Evolutionary conservation across 176 grass and related monocot species (phyloP), one percentile per base, ranked within the genome.

Genomic region (Oryza brachyantha): DNA sequence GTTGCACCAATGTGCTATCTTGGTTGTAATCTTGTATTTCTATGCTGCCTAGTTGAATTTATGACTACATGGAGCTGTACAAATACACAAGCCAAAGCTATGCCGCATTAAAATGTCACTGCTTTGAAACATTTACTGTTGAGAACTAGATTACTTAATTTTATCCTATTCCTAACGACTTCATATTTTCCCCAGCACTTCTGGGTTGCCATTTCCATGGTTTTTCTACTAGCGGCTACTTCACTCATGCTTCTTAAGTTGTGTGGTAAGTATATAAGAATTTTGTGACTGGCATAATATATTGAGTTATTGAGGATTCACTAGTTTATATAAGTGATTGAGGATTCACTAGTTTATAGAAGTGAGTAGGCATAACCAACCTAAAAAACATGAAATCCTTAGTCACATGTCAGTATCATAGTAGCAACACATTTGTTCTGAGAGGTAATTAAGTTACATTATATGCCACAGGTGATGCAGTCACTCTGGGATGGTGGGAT

Each of bases 141-240:
- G 54, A 74, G 66, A 63, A 35, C 19, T 70, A 79, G 50, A 80
- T 84, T 10, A 39, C 22, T 54, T 29, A 39, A 24, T 54, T 29
- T 7, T 70, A 29, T 74, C 24, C 19, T 57, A 29, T 85, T 79
- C 63, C 75, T 93, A 64, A 87, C 43, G 66, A 55, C 39, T 88
- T 81, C 14, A 28, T 62, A 10, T 79, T 87, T 43, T 86, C 25
- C 68, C 50, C 80, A 89, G 92, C 86, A 94, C 77, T 94, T 94
- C 48, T 91, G 86, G 88, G 64, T 94, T 66, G 92, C 88, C 24
- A 94, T 94, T 72, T 94, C 92, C 42, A 94, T 91, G 92, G 86
- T 94, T 48, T 94, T 94, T 84, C 77, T 94, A 40, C 84, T 94
- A 62, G 88, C 80, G 10, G 92, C 83, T 75, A 88, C 92, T 65